A percentile compares a stretch with the other conserved stretches of the same genome.
Evolutionary conservation across 345 rosid species (phyloP).

Genomic region (Mangifera indica): DNA sequence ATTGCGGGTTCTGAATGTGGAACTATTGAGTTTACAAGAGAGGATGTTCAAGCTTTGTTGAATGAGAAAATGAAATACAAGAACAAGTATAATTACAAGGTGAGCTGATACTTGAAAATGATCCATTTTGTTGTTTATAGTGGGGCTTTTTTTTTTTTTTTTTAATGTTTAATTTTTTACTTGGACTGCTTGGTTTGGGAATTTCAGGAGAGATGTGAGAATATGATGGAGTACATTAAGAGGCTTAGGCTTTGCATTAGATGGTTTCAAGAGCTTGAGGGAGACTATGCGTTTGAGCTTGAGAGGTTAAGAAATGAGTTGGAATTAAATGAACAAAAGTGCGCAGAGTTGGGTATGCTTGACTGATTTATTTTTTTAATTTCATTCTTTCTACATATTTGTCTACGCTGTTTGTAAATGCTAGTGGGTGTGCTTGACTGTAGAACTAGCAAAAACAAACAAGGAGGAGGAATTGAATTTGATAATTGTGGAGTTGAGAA

Average conservation of each 20-base stretch:
- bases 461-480: slow-evolving; percentile 89
- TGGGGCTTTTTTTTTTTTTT: neutral
- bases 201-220: slow-evolving; percentile 89
- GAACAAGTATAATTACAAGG: slow-evolving; percentile 88
- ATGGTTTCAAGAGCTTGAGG: slow-evolving; percentile 97
- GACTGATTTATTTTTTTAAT: neutral
- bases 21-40: slow-evolving; percentile 59
- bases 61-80: slow-evolving; percentile 56
- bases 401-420: neutral
- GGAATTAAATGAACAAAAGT: slow-evolving; percentile 66
- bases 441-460: slow-evolving; percentile 69
- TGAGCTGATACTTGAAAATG: slow-evolving; percentile 18
- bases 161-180: neutral
- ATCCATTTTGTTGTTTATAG: neutral
- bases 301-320: slow-evolving; percentile 68
- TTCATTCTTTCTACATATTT: neutral
- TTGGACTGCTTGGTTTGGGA: slow-evolving; percentile 26
- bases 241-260: slow-evolving; percentile 88
- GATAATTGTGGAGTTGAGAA: slow-evolving; percentile 82
- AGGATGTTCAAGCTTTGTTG: slow-evolving; percentile 60
- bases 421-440: slow-evolving; percentile 28
- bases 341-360: slow-evolving; percentile 73
- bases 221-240: slow-evolving; percentile 87
- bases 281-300: slow-evolving; percentile 74
- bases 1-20: slow-evolving; percentile 63